Base-by-base conservation (phyloP, 2,329 filamentous ascomycete genomes). In the Lachnellula arida region DNA sequence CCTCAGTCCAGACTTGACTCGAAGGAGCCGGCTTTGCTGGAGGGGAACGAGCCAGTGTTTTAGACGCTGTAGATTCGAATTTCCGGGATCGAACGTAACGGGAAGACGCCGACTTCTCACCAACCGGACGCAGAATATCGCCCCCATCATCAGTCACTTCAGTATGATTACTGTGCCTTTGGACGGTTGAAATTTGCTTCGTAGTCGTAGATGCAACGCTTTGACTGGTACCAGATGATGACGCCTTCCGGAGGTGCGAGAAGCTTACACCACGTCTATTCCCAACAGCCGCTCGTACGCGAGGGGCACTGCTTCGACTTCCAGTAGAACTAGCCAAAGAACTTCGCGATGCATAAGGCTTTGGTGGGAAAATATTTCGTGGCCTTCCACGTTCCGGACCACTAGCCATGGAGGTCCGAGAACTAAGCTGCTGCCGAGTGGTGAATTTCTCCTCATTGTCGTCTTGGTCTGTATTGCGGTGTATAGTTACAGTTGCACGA, bases 251-350 rank as follows among this genome's bases (percentile, higher is more conserved):
- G 19, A 79, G 65, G 62, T 86, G 82, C 5, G 74, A 75, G 68
- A 88, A 88, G 67, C 79, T 86, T 23, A 88, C 81, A 59, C 80
- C 81, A 46, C 84, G 78, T 68, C 79, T 85, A 65, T 84, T 74
- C 60, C 80, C 79, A 37, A 74, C 73, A 4, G 80, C 77, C 39
- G 72, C 74, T 51, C 72, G 67, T 7, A 72, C 68, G 19, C 71
- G 58, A 1, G 67, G 65, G 5, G 65, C 65, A 56, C 71, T 73
- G 14, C 61, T 63, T 25, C 68, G 66, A 51, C 74, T 74, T 54
- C 73, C 72, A 12, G 60, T 68, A 44, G 75, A 76, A 55, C 75
- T 75, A 61, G 77, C 74, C 66, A 79, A 64, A 17, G 77, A 79
- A 32, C 76, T 74, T 59, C 72, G 74, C 0, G 78, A 79, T 3